Percentiles rank a stretch among this genome's conserved stretches.
phyloP scores from a whole-genome alignment of 176 grass and related monocot species.

The Aegilops umbellulata region DNA sequence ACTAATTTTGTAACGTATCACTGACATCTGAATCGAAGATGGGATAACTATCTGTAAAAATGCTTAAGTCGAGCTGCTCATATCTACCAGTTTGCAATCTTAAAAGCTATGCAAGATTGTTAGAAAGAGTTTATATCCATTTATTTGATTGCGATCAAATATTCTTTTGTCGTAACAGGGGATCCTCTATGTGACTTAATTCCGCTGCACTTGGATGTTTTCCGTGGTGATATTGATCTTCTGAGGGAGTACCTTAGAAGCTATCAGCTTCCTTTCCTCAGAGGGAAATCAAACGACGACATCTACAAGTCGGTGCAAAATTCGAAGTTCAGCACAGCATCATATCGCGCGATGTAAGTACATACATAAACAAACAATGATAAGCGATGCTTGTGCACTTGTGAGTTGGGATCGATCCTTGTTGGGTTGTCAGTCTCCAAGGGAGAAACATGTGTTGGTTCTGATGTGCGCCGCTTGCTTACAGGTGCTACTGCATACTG shows the following conservation, averaged over 20 bases:
- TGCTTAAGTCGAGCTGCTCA: not conserved
- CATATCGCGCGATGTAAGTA: conserved; percentile 78
- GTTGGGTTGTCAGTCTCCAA: not conserved
- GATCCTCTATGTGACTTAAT: conserved; percentile 91
- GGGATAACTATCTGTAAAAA: not conserved
- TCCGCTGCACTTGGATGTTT: conserved; percentile 90
- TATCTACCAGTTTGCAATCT: not conserved
- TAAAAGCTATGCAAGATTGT: not conserved
- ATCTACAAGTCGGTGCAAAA: conserved; percentile 27
- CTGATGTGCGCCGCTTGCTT: conserved; percentile 1
- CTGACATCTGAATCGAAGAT: conserved; percentile 13
- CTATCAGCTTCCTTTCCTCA: conserved; percentile 79
- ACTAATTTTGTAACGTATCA: not conserved
- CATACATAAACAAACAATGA: not conserved
- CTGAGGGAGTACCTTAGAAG: conserved; percentile 68
- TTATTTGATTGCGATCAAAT: not conserved
- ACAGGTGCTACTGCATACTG: conserved; percentile 91
- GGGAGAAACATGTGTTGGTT: not conserved
- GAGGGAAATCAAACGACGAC: conserved; percentile 25
- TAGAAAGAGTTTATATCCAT: not conserved
- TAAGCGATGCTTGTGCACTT: not conserved
- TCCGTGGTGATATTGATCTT: conserved; percentile 67
- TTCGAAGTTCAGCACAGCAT: conserved; percentile 65
- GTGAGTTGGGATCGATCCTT: not conserved
- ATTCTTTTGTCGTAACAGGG: conserved; percentile 42